phyloP scores from a whole-genome alignment of 179 eudicot species.

The Sideroxylon spinosum region DNA sequence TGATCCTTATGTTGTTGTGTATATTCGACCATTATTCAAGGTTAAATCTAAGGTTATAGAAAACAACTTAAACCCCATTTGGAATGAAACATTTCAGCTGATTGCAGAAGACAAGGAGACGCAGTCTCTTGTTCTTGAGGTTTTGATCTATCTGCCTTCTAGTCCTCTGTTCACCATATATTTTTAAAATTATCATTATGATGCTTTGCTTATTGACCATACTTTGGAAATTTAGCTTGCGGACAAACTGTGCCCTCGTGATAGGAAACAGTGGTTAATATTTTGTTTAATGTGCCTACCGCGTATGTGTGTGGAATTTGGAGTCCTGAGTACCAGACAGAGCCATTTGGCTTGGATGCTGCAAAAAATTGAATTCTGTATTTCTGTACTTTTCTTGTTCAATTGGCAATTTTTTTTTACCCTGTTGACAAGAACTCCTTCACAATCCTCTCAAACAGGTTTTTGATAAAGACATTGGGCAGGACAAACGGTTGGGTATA shows the following conservation, averaged over 20 bases:
- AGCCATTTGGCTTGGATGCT: no score
- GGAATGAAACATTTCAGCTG: slow-evolving; percentile 81
- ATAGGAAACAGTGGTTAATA: background rate
- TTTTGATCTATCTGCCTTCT: slow-evolving; percentile 26
- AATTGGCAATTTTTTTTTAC: background rate
- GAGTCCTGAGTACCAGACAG: no score
- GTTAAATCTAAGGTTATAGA: slow-evolving; percentile 76
- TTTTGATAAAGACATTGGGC: slow-evolving; percentile 85
- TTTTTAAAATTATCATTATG: background rate
- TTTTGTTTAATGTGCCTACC: no score
- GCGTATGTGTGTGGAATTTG: background rate
- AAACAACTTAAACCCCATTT: slow-evolving; percentile 81
- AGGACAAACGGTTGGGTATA: slow-evolving; percentile 75
- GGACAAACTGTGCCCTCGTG: background rate
- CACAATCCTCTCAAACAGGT: slow-evolving; percentile 43
- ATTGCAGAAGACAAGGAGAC: slow-evolving; percentile 95
- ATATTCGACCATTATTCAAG: slow-evolving; percentile 74
- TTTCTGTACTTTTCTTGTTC: background rate
- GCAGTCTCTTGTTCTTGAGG: slow-evolving; percentile 73
- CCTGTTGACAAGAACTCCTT: background rate
- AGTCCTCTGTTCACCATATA: background rate
- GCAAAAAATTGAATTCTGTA: background rate
- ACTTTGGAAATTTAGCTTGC: background rate
- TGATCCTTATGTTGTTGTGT: slow-evolving; percentile 71
- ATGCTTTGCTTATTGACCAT: background rate